A percentile compares a stretch with the other conserved stretches of the same genome.
Evolutionary conservation across 169 alveolate genomes (phyloP).

Genomic region (Theileria parva): DNA sequence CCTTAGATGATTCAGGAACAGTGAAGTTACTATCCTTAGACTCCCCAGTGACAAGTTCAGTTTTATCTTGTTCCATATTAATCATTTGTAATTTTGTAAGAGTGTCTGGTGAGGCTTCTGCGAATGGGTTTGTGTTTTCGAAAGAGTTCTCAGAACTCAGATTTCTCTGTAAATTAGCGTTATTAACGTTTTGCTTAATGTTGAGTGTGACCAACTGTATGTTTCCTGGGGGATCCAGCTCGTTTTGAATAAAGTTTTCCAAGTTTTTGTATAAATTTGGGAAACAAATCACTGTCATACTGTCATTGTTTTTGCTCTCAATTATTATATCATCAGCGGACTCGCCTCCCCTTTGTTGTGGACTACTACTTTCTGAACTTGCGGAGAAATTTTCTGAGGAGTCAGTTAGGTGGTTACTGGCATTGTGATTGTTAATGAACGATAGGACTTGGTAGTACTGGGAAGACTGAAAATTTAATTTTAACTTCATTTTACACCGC

Average conservation of each 20-base stretch:
- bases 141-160: not conserved
- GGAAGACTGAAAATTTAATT: conserved; percentile 50
- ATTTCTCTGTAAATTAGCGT: too few relatives aligned
- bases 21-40: not conserved
- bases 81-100: not conserved
- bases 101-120: not conserved
- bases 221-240: conserved; percentile 63
- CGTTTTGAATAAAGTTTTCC: conserved; percentile 38
- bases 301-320: conserved; percentile 28
- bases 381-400: too few relatives aligned
- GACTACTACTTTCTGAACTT: too few relatives aligned
- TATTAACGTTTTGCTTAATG: conserved; percentile 36
- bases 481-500: conserved; percentile 79
- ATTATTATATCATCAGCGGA: conserved; percentile 38
- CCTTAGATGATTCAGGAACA: not conserved
- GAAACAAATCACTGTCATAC: conserved; percentile 48
- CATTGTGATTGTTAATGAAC: conserved; percentile 36
- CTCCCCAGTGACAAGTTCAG: not conserved
- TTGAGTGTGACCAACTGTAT: conserved; percentile 55
- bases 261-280: conserved; percentile 43
- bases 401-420: not conserved
- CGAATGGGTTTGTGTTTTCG: not conserved
- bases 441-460: conserved; percentile 60
- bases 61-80: not conserved
- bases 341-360: too few relatives aligned